Evolutionary conservation across 306 rosid species (phyloP).

Genomic region (Sicyos baderoa): DNA sequence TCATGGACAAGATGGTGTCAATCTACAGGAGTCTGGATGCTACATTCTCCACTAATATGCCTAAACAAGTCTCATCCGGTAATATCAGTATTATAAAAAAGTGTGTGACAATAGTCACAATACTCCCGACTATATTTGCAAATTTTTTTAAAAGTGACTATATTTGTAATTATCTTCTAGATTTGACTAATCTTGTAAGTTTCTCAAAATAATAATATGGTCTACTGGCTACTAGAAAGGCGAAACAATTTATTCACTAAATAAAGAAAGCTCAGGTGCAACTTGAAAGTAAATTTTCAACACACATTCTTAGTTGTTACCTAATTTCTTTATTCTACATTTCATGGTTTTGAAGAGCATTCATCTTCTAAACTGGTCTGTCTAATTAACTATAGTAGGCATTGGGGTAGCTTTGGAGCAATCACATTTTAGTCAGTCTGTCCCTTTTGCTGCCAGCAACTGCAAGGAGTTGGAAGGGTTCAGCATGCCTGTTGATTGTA

Average conservation of each 20-base stretch:
- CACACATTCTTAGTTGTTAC: background rate
- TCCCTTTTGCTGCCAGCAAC: slow-evolving; percentile 26
- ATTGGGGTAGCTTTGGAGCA: slow-evolving; percentile 9
- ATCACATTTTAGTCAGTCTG: slow-evolving; percentile 10
- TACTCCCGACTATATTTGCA: too few relatives aligned
- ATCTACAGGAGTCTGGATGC: slow-evolving; percentile 60
- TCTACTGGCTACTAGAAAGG: background rate
- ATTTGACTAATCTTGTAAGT: too few relatives aligned
- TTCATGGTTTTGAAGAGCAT: background rate
- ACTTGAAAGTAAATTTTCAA: background rate
- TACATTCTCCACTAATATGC: slow-evolving; percentile 37
- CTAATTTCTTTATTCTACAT: background rate
- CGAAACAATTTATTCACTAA: background rate
- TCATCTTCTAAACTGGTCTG: background rate
- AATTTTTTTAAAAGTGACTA: too few relatives aligned
- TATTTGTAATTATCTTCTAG: too few relatives aligned
- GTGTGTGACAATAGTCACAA: too few relatives aligned
- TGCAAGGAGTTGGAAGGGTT: slow-evolving; percentile 23
- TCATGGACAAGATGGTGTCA: slow-evolving; percentile 59
- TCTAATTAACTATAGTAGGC: background rate
- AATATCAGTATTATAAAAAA: too few relatives aligned
- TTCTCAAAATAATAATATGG: background rate
- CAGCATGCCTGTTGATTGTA: slow-evolving; percentile 17
- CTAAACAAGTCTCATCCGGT: slow-evolving; percentile 50
- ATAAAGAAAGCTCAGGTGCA: background rate